Percentiles rank a stretch among this genome's conserved stretches.
Evolutionary conservation across 805 yeast genomes (phyloP).

Genomic region (Saccharomycopsis oosterbeekiorum): DNA sequence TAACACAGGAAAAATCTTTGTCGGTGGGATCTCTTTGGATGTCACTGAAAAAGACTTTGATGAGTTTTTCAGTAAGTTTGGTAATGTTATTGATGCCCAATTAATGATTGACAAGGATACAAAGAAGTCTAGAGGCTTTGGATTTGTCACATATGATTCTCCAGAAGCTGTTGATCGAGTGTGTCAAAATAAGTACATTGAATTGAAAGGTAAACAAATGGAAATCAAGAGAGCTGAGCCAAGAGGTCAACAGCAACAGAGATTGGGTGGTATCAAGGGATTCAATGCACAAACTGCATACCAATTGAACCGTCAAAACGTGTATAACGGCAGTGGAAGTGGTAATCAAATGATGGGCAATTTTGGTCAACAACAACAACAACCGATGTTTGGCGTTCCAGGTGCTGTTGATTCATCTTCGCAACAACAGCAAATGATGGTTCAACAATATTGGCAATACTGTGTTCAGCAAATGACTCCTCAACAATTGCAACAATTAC

Average conservation of each 20-base stretch:
- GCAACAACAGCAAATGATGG: constrained; percentile 24
- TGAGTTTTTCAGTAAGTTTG: constrained; percentile 77
- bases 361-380: constrained; percentile 18
- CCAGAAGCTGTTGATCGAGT: constrained; percentile 91
- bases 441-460: constrained; percentile 51
- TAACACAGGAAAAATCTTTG: constrained; percentile 91
- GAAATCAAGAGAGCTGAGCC: constrained; percentile 82
- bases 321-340: constrained; percentile 4
- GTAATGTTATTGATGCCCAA: constrained; percentile 89
- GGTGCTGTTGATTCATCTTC: constrained; percentile 14
- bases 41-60: constrained; percentile 87
- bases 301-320: constrained; percentile 9
- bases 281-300: constrained; percentile 12
- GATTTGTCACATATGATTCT: constrained; percentile 90
- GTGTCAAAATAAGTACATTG: constrained; percentile 69
- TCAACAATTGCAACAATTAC: constrained; percentile 34
- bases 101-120: constrained; percentile 96
- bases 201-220: constrained; percentile 77
- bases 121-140: constrained; percentile 94
- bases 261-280: constrained; percentile 22
- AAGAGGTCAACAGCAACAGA: constrained; percentile 51
- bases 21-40: constrained; percentile 92
- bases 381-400: constrained; percentile 13
- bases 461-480: constrained; percentile 41
- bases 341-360: constrained; percentile 20